phyloP scores from a whole-genome alignment of 768 basidiomycete species.

The Cystofilobasidium ferigula region DNA sequence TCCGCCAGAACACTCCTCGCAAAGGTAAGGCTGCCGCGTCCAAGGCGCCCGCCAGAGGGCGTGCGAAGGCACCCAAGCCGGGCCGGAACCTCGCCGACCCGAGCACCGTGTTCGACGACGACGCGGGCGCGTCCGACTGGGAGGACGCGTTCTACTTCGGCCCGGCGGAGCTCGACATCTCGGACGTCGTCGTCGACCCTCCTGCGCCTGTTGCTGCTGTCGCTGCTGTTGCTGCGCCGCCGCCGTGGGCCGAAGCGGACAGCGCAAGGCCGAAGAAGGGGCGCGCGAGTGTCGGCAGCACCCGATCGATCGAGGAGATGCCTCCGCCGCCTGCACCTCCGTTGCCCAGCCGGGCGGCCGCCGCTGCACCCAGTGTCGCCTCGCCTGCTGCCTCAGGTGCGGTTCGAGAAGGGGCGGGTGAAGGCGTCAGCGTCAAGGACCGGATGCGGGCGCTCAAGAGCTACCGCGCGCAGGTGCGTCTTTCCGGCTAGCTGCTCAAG shows the following conservation, averaged over 20 bases:
- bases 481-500: neutral
- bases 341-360: neutral
- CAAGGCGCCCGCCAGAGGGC: constrained; percentile 4
- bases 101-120: constrained; percentile 10
- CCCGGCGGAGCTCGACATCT: neutral
- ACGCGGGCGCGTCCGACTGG: neutral
- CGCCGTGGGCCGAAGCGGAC: too few species aligned
- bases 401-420: neutral
- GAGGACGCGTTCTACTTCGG: constrained; percentile 11
- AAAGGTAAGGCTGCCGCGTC: constrained; percentile 6
- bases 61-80: constrained; percentile 8
- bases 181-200: neutral
- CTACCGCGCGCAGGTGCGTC: neutral
- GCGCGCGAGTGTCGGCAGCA: neutral
- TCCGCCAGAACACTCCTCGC: constrained; percentile 18
- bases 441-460: neutral
- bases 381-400: neutral
- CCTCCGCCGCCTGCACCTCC: neutral
- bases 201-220: neutral
- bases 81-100: constrained; percentile 11
- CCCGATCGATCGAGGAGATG: neutral
- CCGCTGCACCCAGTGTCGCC: neutral
- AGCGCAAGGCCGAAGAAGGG: neutral
- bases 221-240: too few species aligned
- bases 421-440: neutral